Percentiles rank a stretch among this genome's conserved stretches.
Conservation (phyloP, 1,139 yeast genomes). For the Pichia sp. region DNA sequence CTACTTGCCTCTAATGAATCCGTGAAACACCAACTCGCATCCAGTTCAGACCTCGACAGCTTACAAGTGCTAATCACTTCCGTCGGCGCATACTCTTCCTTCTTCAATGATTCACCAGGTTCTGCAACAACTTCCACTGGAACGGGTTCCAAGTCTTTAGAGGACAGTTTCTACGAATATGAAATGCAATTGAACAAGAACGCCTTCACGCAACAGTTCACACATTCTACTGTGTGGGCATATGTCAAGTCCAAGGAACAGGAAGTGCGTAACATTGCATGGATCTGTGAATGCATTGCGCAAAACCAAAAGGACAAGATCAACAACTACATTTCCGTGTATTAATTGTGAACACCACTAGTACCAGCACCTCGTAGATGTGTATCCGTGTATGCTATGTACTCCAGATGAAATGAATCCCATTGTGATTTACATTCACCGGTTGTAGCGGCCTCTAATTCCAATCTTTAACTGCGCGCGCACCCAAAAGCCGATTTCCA, state of each 20-base stretch:
- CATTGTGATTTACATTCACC: too few relatives aligned
- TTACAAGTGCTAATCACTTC: constrained; percentile 66
- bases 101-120: constrained; percentile 48
- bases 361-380: too few relatives aligned
- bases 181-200: constrained; percentile 91
- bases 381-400: too few relatives aligned
- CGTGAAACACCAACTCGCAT: constrained; percentile 62
- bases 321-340: constrained; percentile 70
- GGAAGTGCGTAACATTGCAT: constrained; percentile 91
- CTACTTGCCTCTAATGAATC: constrained; percentile 56
- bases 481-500: not conserved
- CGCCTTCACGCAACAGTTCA: constrained; percentile 95
- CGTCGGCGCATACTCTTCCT: constrained; percentile 65
- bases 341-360: too few relatives aligned
- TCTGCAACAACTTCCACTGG: not conserved
- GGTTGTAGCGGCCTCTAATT: too few relatives aligned
- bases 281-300: constrained; percentile 98
- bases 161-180: constrained; percentile 86
- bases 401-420: too few relatives aligned
- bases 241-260: constrained; percentile 96
- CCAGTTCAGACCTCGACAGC: constrained; percentile 80
- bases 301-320: constrained; percentile 81
- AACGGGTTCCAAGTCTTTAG: constrained; percentile 55
- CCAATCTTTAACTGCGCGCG: too few relatives aligned
- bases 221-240: constrained; percentile 88